Percentiles rank a stretch among this genome's conserved stretches.
Evolutionary conservation across 2,329 filamentous ascomycete species (phyloP).

Genomic region (Sporothrix mexicana): DNA sequence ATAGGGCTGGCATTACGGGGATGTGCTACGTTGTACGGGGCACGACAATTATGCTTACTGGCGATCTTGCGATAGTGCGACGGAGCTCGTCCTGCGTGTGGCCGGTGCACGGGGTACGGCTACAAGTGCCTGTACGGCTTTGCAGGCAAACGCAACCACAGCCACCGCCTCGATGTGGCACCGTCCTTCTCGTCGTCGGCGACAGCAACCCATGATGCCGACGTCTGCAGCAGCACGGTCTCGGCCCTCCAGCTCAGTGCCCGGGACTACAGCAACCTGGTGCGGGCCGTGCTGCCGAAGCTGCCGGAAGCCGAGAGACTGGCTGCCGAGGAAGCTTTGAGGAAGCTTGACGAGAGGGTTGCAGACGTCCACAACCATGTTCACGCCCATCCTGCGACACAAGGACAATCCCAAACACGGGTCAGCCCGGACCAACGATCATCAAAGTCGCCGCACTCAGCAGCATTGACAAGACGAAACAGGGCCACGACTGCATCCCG

Average conservation of each 20-base stretch:
- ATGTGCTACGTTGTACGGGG: not conserved
- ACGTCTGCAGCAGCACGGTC: not conserved
- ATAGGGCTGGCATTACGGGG: not conserved
- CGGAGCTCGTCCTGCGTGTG: conserved; percentile 39
- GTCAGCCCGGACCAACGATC: not conserved
- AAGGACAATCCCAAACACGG: not conserved
- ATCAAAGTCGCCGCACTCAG: not conserved
- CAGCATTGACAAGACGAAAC: not conserved
- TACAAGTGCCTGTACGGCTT: conserved; percentile 38
- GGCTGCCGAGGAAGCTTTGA: not conserved
- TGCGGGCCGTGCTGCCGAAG: not conserved
- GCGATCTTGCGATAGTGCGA: conserved; percentile 36
- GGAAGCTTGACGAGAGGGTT: conserved; percentile 1
- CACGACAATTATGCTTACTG: not conserved
- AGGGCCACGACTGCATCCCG: not conserved
- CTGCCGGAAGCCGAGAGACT: not conserved
- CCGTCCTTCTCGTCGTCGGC: not conserved
- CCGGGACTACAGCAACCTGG: conserved; percentile 30
- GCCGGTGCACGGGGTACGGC: conserved; percentile 40
- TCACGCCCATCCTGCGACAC: too few species aligned
- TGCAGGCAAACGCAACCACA: conserved; percentile 29
- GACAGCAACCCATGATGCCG: not conserved
- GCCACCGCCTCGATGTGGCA: not conserved
- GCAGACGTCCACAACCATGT: too few species aligned
- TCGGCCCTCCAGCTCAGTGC: not conserved